Conservation (phyloP, 2,329 filamentous ascomycete species). For the Cladosporium oxysporum region DNA sequence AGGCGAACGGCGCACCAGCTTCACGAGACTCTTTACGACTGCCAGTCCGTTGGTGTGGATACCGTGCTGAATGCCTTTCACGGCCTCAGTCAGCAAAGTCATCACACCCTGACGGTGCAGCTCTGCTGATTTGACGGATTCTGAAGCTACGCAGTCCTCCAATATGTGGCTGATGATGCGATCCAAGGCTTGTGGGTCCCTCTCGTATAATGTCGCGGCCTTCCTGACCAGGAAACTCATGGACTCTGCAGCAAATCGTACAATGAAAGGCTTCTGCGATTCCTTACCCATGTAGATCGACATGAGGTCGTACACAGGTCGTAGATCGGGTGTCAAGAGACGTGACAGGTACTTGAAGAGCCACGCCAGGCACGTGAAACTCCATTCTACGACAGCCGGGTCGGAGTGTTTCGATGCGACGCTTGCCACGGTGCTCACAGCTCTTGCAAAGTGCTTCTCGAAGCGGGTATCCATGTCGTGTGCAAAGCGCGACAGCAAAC, state of each 20-base stretch:
- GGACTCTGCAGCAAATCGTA: constrained; percentile 90
- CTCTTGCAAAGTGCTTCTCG: constrained; percentile 79
- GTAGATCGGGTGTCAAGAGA: constrained; percentile 79
- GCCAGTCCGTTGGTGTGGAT: constrained; percentile 60
- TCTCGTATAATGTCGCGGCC: constrained; percentile 73
- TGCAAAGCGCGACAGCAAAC: constrained; percentile 89
- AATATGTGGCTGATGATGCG: constrained; percentile 72
- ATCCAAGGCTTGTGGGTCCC: constrained; percentile 68
- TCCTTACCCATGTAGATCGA: constrained; percentile 80
- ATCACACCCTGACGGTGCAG: constrained; percentile 87
- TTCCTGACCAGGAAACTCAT: constrained; percentile 93
- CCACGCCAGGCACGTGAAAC: constrained; percentile 90
- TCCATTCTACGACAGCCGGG: constrained; percentile 89
- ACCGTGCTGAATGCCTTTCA: constrained; percentile 61
- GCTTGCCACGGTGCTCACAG: constrained; percentile 72
- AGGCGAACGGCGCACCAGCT: constrained; percentile 16
- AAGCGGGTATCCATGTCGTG: constrained; percentile 86
- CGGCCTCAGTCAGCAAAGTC: constrained; percentile 85
- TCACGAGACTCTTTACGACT: constrained; percentile 55
- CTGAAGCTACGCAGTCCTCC: constrained; percentile 63
- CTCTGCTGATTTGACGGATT: constrained; percentile 52
- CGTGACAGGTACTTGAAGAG: constrained; percentile 96
- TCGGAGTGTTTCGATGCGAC: constrained; percentile 77
- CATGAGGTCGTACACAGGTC: constrained; percentile 81
- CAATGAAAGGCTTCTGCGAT: constrained; percentile 80